Evolutionary conservation across 164 flowering plant genomes (phyloP).

Genomic region (Umbellularia californica): DNA sequence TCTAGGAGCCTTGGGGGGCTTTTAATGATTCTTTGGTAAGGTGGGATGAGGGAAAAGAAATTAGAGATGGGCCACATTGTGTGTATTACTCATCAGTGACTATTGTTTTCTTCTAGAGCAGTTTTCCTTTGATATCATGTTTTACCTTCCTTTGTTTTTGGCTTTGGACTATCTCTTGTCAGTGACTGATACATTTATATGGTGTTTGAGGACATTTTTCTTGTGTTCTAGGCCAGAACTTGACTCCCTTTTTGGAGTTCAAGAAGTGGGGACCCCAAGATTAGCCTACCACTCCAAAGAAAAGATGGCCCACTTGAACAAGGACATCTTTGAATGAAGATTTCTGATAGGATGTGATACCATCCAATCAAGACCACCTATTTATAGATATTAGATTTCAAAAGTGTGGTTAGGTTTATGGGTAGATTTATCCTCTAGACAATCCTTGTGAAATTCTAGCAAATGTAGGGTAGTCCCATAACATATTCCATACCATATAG

Average conservation of each 20-base stretch:
- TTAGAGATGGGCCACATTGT: not conserved
- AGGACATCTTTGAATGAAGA: too few relatives aligned
- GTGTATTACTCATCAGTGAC: not conserved
- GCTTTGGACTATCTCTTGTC: not conserved
- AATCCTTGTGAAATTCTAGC: too few relatives aligned
- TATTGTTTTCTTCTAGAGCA: not conserved
- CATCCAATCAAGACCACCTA: too few relatives aligned
- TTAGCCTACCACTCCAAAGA: too few relatives aligned
- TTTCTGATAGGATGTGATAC: too few relatives aligned
- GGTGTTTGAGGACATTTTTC: not conserved
- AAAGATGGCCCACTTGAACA: too few relatives aligned
- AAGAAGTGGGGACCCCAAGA: not conserved
- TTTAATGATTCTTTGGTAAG: constrained; percentile 15
- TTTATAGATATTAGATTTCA: too few relatives aligned
- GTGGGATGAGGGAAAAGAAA: not conserved
- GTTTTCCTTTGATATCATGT: not conserved
- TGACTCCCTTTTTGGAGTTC: not conserved
- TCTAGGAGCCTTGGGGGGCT: not conserved
- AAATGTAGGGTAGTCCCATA: too few relatives aligned
- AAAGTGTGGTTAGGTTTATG: too few relatives aligned
- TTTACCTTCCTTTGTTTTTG: constrained; percentile 1
- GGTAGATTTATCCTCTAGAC: too few relatives aligned
- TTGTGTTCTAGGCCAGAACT: not conserved
- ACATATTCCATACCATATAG: too few relatives aligned
- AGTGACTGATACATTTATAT: not conserved